Percentiles rank a stretch among this genome's conserved stretches.
Conservation (phyloP, 208 protist genomes). For the Trypanosoma melophagium region DNA sequence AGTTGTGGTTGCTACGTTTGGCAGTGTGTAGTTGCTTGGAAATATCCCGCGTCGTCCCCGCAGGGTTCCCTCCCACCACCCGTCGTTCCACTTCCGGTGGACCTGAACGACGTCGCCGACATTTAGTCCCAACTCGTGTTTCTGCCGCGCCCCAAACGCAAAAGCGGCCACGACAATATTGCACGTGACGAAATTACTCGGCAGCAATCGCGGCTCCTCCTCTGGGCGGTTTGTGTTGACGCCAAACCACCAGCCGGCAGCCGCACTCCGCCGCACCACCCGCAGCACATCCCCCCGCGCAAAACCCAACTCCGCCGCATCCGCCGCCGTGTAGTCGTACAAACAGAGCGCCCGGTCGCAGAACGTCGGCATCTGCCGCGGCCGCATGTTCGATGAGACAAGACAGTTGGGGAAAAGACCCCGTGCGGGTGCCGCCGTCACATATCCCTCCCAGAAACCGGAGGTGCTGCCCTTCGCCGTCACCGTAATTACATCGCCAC, state of each 20-base stretch:
- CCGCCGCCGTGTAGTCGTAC: slow-evolving; percentile 50
- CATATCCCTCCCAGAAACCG: slow-evolving; percentile 88
- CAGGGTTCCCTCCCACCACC: slow-evolving; percentile 85
- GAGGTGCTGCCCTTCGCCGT: slow-evolving; percentile 67
- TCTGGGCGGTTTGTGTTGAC: slow-evolving; percentile 24
- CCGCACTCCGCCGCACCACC: slow-evolving; percentile 43
- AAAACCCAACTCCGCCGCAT: slow-evolving; percentile 57
- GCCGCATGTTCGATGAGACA: slow-evolving; percentile 31
- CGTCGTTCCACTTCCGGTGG: slow-evolving; percentile 85
- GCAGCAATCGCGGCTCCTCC: slow-evolving; percentile 46
- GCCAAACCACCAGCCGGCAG: slow-evolving; percentile 76
- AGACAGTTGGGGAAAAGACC: slow-evolving; percentile 49
- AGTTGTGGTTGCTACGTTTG: slow-evolving; percentile 54
- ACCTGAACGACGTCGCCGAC: slow-evolving; percentile 67
- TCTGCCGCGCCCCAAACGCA: slow-evolving; percentile 42
- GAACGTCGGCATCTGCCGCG: slow-evolving; percentile 25
- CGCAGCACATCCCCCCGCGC: slow-evolving; percentile 50
- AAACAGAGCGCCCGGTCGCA: slow-evolving; percentile 59
- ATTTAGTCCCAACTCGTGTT: slow-evolving; percentile 45
- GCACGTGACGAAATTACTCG: slow-evolving; percentile 73
- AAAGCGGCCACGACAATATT: slow-evolving; percentile 64
- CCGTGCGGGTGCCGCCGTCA: slow-evolving; percentile 23
- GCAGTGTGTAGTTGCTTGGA: slow-evolving; percentile 83
- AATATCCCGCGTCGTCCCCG: slow-evolving; percentile 69
- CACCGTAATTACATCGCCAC: slow-evolving; percentile 84